Percentiles rank a stretch among this genome's conserved stretches.
Conservation (phyloP, 2,329 filamentous ascomycete species). For the Clonostachys chloroleuca region DNA sequence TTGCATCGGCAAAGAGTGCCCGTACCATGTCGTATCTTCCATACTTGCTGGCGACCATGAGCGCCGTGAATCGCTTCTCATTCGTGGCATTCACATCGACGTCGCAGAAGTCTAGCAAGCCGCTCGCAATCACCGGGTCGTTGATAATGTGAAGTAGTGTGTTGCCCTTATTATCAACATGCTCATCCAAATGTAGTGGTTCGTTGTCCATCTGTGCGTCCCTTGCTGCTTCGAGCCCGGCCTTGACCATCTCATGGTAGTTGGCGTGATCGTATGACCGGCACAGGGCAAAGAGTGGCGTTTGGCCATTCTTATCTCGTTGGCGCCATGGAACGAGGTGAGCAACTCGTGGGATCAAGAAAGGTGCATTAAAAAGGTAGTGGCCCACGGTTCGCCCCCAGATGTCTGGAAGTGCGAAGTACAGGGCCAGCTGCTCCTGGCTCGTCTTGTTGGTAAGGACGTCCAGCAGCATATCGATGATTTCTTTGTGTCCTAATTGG, state of each 20-base stretch:
- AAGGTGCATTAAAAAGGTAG: constrained; percentile 89
- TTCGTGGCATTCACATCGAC: constrained; percentile 96
- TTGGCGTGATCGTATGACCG: constrained; percentile 90
- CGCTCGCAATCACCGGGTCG: constrained; percentile 70
- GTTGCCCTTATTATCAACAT: constrained; percentile 89
- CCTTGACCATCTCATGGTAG: constrained; percentile 83
- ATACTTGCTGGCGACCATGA: constrained; percentile 99
- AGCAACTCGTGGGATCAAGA: constrained; percentile 73
- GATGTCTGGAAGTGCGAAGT: constrained; percentile 73
- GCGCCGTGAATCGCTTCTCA: constrained; percentile 87
- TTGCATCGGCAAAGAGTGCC: constrained; percentile 78
- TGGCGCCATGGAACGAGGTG: constrained; percentile 80
- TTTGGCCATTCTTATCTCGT: constrained; percentile 94
- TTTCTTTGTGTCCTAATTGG: constrained; percentile 71
- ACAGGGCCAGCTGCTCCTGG: constrained; percentile 54
- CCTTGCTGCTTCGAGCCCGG: constrained; percentile 71
- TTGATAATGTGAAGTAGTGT: constrained; percentile 95
- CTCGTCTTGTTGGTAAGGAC: constrained; percentile 58
- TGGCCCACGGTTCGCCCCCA: constrained; percentile 90
- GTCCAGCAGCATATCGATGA: constrained; percentile 72
- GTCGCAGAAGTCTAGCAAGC: constrained; percentile 79
- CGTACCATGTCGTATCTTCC: constrained; percentile 91
- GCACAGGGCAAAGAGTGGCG: constrained; percentile 92
- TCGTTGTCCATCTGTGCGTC: constrained; percentile 70
- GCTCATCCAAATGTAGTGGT: constrained; percentile 85